Percentiles rank a stretch among this genome's conserved stretches.
phyloP scores from a whole-genome alignment of 345 rosid genomes.

The Populus simonii region DNA sequence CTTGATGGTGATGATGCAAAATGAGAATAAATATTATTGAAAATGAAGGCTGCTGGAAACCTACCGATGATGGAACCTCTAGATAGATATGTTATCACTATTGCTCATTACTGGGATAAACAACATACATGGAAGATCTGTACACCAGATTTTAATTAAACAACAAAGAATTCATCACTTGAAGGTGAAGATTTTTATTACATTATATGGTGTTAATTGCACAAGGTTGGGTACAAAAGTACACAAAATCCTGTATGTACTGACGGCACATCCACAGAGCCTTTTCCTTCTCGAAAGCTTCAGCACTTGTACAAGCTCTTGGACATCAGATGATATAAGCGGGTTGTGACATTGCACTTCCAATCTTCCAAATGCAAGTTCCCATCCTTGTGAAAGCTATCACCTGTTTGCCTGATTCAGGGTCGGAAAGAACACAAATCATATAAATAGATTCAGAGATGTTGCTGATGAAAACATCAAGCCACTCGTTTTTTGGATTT shows the following conservation, averaged over 20 bases:
- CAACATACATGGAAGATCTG: background rate
- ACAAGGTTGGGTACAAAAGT: background rate
- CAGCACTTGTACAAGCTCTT: background rate
- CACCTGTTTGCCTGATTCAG: constrained; percentile 19
- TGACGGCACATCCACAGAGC: background rate
- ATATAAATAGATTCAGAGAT: background rate
- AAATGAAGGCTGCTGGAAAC: too few species aligned
- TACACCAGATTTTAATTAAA: background rate
- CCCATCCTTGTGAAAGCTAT: background rate
- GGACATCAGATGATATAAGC: background rate
- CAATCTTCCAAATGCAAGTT: background rate
- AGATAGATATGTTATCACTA: too few species aligned
- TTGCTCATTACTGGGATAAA: background rate
- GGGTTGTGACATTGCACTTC: background rate
- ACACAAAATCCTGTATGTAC: background rate
- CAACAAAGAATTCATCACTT: background rate
- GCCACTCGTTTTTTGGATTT: background rate
- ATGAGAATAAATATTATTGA: too few species aligned
- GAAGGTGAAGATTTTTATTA: background rate
- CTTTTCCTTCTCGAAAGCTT: background rate
- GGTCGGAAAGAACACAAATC: too few species aligned
- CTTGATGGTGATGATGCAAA: too few species aligned
- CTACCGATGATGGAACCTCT: too few species aligned
- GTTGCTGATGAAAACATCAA: background rate
- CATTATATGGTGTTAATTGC: background rate